Base-by-base conservation (phyloP, 2,329 filamentous ascomycete species). In the Drechslerella coelobrocha region DNA sequence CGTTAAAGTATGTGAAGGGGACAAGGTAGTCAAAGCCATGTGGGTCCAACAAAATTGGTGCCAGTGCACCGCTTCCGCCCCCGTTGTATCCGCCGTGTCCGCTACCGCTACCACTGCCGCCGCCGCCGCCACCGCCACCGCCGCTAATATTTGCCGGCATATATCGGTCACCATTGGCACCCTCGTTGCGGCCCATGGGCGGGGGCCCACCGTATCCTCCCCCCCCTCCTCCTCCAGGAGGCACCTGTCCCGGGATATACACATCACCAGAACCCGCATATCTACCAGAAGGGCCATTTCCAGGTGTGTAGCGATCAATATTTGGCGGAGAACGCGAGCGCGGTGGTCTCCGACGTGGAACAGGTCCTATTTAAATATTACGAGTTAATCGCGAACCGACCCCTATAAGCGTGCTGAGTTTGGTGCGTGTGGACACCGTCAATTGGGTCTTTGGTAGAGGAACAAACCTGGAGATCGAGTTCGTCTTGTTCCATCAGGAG, bases 221-320 rank as follows among this genome's bases (percentile, higher is more conserved):
- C n/a, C 34, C 24, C 4, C 34, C 12, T 5, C 34, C 34, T 39
- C 34, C 65, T 51, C 57, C 55, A 10, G 52, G 53, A 37, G 73
- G 73, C 2, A 29, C 63, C 29, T 66, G 47, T 27, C 74, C 74
- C 2, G 74, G 69, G n/a, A 73, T 63, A 27, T 65, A 61, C 17
- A 71, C 71, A 31, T 63, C 63, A 29, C 59, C 63, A 48, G 63
- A 47, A 31, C 68, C 63, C 27, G 57, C 39, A 26, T 74, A 75
- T 56, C 74, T 62, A 24, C 73, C 68, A 6, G 68, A 73, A 19
- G 73, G 74, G 39, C 68, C 68, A 17, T 60, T 88, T 17, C 89
- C 89, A 0, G 91, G 91, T 19, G 94, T 88, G 77, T 94, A 94
- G 75, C 91, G 87, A 78, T 95, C 91, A 73, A 95, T 94, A 66